Percentiles rank a stretch among this genome's conserved stretches.
These are phyloP conservation scores for Acorus gramineus DNA, from an alignment of 106 monocot genomes.

Conservation along the genomic window DNA sequence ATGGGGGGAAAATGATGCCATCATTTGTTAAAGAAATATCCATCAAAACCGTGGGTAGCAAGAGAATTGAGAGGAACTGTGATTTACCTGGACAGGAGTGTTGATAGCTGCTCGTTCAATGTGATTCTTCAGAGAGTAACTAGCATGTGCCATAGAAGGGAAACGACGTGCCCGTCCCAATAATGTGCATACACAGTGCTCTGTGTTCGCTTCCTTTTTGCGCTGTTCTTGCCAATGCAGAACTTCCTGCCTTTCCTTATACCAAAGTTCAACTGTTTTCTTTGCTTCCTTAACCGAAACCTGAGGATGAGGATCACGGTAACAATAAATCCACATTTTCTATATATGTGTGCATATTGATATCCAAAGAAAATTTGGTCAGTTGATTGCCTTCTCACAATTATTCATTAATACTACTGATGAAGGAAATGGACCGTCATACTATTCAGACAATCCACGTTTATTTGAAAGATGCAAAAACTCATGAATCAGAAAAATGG, in stretches of 20 bases:
- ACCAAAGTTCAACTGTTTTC: slow-evolving; percentile 77
- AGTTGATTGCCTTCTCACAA: no score
- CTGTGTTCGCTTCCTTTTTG: slow-evolving; percentile 35
- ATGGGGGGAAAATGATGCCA: neutral
- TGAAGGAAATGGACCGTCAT: no score
- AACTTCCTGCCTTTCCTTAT: slow-evolving; percentile 84
- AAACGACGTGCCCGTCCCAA: slow-evolving; percentile 78
- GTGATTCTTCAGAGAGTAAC: slow-evolving; percentile 60
- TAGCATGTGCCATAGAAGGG: slow-evolving; percentile 36
- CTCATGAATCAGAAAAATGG: no score
- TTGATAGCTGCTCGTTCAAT: slow-evolving; percentile 97
- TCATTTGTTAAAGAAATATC: neutral
- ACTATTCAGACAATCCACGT: no score
- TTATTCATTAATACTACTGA: no score
- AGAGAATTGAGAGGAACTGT: neutral
- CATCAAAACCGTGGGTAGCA: neutral
- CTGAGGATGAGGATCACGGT: slow-evolving; percentile 13
- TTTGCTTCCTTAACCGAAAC: slow-evolving; percentile 80
- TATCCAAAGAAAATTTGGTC: no score
- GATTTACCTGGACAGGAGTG: slow-evolving; percentile 91
- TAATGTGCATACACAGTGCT: slow-evolving; percentile 49
- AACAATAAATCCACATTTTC: no score
- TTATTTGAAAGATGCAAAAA: no score
- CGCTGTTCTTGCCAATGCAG: slow-evolving; percentile 63
- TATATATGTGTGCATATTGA: no score